Evolutionary conservation across 2,329 filamentous ascomycete genomes (phyloP), one percentile per base, ranked within the genome.

Genomic region (Colletotrichum sansevieriae): DNA sequence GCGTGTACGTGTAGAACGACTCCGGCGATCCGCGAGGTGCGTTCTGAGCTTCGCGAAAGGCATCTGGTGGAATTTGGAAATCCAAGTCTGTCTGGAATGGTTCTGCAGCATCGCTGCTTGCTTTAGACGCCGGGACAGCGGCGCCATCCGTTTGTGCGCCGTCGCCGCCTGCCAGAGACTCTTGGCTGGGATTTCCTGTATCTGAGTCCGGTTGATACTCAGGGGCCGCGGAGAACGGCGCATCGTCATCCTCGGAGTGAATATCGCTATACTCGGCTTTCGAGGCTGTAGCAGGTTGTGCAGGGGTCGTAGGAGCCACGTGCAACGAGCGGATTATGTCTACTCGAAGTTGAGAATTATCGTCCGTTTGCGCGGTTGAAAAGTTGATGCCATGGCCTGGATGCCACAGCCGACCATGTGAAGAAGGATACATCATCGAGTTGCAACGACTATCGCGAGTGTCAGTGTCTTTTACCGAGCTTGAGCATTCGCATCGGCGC

Each of bases 1-100:
- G 78, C 1, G 75, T 82, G 76, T 94, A 88, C 2, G 86, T 88
- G 92, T 92, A 96, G 76, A 84, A 92, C 0, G 88, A 90, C 55
- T 78, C 79, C 1, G 78, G 74, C 0, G 82, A 80, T 10, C 81
- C 86, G 5, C 78, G 72, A 0, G 78, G 72, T 1, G 86, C 84
- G 4, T 79, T 75, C 68, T 82, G 84, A 2, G 88, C 88, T 1
- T 80, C 79, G 4, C 78, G 75, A 69, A 88, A 88, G 20, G 80
- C 67, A 3, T 83, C 77, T 35, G 81, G 75, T 2, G 80, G 77
- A 51, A 89, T 84, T 66, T 84, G 83, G 75, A 81, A 88, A 0
- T 81, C 75, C 6, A 84, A 75, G 0, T 75, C 74, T 3, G 81
- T 80, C 39, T 76, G 72, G 0, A 83, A 82, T 7, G 79, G 78